Conservation (phyloP, 148 eudicot genomes). For the Limonium bicolor region DNA sequence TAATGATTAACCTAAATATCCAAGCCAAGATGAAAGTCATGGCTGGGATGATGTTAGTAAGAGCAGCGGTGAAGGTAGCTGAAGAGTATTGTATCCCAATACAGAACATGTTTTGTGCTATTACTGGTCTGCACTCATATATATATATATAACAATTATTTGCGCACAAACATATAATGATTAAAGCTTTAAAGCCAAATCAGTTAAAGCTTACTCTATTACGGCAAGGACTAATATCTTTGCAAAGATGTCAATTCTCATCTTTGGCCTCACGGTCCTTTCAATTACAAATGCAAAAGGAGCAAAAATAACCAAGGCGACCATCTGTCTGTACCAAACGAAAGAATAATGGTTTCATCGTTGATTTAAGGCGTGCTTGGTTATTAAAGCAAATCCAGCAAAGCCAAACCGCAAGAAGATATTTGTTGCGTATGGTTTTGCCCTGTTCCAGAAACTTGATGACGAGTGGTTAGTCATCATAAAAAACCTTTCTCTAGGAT, state of each 20-base stretch:
- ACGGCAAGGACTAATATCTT: slow-evolving; percentile 55
- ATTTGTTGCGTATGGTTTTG: slow-evolving; percentile 38
- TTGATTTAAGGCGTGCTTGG: slow-evolving; percentile 42
- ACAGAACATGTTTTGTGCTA: slow-evolving; percentile 76
- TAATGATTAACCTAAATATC: slow-evolving; percentile 68
- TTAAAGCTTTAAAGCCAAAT: neutral
- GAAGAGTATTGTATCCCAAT: slow-evolving; percentile 61
- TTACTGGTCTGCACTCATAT: slow-evolving; percentile 47
- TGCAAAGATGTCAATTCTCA: slow-evolving; percentile 39
- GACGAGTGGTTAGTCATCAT: too few relatives aligned
- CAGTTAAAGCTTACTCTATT: slow-evolving; percentile 35
- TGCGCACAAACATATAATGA: neutral
- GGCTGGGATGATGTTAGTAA: slow-evolving; percentile 65
- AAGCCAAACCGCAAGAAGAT: slow-evolving; percentile 46
- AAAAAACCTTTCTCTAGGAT: too few relatives aligned
- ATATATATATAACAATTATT: neutral
- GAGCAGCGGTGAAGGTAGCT: slow-evolving; percentile 52
- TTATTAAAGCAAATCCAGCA: slow-evolving; percentile 53
- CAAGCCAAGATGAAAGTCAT: slow-evolving; percentile 73
- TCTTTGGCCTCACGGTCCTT: slow-evolving; percentile 57
- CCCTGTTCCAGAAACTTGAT: too few relatives aligned
- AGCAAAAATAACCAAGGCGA: slow-evolving; percentile 43
- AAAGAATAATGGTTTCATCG: slow-evolving; percentile 60
- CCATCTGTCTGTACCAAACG: slow-evolving; percentile 45
- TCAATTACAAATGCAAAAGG: slow-evolving; percentile 41